Evolutionary conservation across 352 stramenopile species (phyloP).

Genomic region (Phytopythium vexans): DNA sequence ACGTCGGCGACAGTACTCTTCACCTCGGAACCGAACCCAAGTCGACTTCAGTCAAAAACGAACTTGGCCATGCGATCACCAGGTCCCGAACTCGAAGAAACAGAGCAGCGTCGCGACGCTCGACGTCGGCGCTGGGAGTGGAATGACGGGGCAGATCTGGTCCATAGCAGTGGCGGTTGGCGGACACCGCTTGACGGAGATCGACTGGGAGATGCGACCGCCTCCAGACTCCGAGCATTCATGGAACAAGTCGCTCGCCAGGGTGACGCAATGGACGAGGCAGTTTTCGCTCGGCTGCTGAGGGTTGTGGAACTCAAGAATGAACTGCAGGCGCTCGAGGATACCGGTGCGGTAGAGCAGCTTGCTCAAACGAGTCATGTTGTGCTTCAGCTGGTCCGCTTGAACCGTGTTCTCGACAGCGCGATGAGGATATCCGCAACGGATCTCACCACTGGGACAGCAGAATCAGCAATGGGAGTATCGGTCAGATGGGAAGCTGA

Average conservation of each 20-base stretch:
- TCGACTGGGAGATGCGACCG: too few relatives aligned
- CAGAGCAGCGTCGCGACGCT: too few relatives aligned
- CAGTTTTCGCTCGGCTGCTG: slow-evolving; percentile 1
- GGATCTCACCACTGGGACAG: neutral
- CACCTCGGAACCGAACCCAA: too few relatives aligned
- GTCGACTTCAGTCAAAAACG: too few relatives aligned
- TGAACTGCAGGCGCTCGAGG: neutral
- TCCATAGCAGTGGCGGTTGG: too few relatives aligned
- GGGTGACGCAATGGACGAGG: neutral
- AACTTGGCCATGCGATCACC: too few relatives aligned
- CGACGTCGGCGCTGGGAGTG: too few relatives aligned
- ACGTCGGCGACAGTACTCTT: too few relatives aligned
- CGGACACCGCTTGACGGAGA: too few relatives aligned
- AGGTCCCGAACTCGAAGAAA: too few relatives aligned
- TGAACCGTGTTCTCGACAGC: neutral
- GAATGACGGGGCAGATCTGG: too few relatives aligned
- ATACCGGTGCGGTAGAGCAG: neutral
- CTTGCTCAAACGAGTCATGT: neutral
- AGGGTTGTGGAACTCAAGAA: neutral
- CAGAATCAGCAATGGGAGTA: neutral
- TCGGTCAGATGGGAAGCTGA: neutral
- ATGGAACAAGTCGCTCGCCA: neutral
- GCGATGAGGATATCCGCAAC: neutral
- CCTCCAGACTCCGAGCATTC: too few relatives aligned
- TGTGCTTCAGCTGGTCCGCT: neutral